Conservation (phyloP, 2,329 filamentous ascomycete genomes). For the Reticulascus tulasneorum region DNA sequence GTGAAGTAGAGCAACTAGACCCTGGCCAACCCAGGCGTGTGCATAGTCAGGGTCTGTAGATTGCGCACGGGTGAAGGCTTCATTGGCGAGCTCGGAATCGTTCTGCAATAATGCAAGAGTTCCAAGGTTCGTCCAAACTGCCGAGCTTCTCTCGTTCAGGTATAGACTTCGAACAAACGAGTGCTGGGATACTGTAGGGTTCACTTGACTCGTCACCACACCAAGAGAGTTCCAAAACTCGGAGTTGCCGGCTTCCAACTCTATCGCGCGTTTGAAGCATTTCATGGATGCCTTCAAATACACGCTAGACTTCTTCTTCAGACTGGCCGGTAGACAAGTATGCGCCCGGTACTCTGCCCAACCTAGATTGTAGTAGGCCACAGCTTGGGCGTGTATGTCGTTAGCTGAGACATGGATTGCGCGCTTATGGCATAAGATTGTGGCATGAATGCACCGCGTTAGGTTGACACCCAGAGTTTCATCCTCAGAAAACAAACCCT, state of each 20-base stretch:
- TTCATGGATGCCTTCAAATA: constrained; percentile 79
- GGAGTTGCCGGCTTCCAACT: constrained; percentile 86
- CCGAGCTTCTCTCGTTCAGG: constrained; percentile 81
- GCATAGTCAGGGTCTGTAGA: constrained; percentile 92
- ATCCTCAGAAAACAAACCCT: constrained; percentile 41
- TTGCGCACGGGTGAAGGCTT: constrained; percentile 85
- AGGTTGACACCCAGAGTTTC: constrained; percentile 47
- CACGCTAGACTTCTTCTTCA: constrained; percentile 56
- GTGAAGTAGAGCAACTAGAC: constrained; percentile 72
- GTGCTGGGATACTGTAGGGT: constrained; percentile 85
- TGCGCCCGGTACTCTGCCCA: constrained; percentile 89
- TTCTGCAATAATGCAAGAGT: constrained; percentile 80
- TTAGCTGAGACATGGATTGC: constrained; percentile 69
- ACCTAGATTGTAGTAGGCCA: constrained; percentile 96
- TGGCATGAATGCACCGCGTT: constrained; percentile 60
- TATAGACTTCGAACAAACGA: constrained; percentile 90
- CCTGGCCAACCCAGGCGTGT: constrained; percentile 91
- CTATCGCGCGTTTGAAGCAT: constrained; percentile 94
- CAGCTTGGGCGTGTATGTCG: constrained; percentile 82
- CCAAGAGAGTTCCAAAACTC: constrained; percentile 98
- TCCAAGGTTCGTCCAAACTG: constrained; percentile 87
- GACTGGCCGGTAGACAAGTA: constrained; percentile 51
- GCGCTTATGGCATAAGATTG: constrained; percentile 82
- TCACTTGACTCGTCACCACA: constrained; percentile 82
- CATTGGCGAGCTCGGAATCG: constrained; percentile 81